Conservation (phyloP, 176 grass and related monocot species). For the Elaeis guineensis region DNA sequence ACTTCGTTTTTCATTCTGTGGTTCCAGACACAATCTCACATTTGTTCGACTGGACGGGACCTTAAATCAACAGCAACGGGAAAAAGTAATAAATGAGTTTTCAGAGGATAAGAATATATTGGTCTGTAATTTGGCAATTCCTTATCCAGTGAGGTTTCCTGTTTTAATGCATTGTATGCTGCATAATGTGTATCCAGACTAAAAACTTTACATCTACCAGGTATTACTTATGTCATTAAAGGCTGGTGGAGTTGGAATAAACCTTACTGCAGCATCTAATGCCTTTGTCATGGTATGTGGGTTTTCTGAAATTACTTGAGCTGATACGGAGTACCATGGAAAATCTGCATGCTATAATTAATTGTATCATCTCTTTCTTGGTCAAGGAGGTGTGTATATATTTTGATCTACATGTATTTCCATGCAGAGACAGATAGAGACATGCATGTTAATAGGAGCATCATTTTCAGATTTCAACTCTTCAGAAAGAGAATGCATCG, state of each 20-base stretch:
- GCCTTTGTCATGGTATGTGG: constrained; percentile 88
- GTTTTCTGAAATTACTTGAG: background rate
- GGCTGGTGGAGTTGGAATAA: constrained; percentile 97
- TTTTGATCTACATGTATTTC: too few relatives aligned
- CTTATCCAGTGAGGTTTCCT: background rate
- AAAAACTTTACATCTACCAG: constrained; percentile 29
- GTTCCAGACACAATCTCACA: constrained; percentile 52
- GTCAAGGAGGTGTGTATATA: too few relatives aligned
- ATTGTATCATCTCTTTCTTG: too few relatives aligned
- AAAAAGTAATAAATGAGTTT: constrained; percentile 77
- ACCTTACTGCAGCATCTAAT: constrained; percentile 92
- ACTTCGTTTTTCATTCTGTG: constrained; percentile 11
- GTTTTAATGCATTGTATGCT: too few relatives aligned
- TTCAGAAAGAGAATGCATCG: too few relatives aligned
- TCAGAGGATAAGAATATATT: constrained; percentile 57
- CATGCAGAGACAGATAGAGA: too few relatives aligned
- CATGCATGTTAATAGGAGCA: too few relatives aligned
- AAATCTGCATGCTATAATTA: too few relatives aligned
- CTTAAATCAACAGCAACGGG: constrained; percentile 75
- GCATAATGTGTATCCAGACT: too few relatives aligned
- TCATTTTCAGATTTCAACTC: too few relatives aligned
- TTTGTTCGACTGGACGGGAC: constrained; percentile 85
- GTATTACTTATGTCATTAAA: constrained; percentile 95
- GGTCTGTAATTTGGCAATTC: constrained; percentile 24
- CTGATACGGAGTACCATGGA: background rate